Conservation (phyloP, 768 basidiomycete species). For the Gymnopilus dilepis region DNA sequence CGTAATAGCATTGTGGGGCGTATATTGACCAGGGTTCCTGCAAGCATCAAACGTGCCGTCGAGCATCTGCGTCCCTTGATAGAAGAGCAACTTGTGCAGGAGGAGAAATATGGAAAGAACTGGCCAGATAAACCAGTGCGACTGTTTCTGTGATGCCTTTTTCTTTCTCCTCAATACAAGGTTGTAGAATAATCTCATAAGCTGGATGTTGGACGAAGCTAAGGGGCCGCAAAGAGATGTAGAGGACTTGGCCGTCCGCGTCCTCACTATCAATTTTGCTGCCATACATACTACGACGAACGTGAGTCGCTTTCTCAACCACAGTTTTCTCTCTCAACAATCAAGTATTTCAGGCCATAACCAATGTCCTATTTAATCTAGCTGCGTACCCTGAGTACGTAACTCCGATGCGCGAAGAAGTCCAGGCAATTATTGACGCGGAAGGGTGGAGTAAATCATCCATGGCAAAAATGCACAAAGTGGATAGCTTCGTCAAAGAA, state of each 20-base stretch:
- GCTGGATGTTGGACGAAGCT: neutral
- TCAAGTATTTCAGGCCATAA: constrained; percentile 35
- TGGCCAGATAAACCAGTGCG: constrained; percentile 17
- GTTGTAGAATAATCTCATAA: neutral
- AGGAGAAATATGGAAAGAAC: constrained; percentile 1
- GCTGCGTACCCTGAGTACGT: constrained; percentile 39
- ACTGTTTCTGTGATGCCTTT: too few relatives aligned
- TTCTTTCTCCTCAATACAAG: too few relatives aligned
- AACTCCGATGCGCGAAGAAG: constrained; percentile 44
- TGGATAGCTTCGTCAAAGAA: constrained; percentile 51
- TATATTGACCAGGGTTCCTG: constrained; percentile 6
- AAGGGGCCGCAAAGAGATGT: neutral
- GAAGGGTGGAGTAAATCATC: constrained; percentile 41
- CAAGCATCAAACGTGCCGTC: constrained; percentile 12
- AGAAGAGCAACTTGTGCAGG: constrained; percentile 18
- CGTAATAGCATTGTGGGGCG: too few relatives aligned
- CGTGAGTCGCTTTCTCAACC: neutral
- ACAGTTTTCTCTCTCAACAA: too few relatives aligned
- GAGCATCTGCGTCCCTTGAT: constrained; percentile 18
- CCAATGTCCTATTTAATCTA: constrained; percentile 41
- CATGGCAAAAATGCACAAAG: constrained; percentile 40
- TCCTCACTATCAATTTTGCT: neutral
- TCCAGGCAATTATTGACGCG: constrained; percentile 36
- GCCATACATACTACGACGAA: neutral
- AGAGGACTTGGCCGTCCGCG: neutral